Evolutionary conservation across 1,284 basidiomycete species (phyloP), one percentile per base, ranked within the genome.

Genomic region (Leccinum solheimii): DNA sequence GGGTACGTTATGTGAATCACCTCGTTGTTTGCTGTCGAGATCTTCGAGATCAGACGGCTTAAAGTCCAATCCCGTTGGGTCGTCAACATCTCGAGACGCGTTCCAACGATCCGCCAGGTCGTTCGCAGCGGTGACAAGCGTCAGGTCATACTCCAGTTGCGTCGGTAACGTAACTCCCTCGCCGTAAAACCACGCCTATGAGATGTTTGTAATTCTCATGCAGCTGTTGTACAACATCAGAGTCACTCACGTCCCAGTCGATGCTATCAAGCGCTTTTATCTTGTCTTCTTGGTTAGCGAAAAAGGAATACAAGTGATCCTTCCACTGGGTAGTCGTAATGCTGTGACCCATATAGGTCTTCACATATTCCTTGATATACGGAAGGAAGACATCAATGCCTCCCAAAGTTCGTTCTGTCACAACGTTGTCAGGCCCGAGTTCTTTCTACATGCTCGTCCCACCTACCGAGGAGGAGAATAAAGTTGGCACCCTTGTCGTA

Each of bases 281-380:
- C 70, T 92, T 88, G 66, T 88, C 85, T 13, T 81, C 74, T 70
- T 89, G 78, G 64, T 81, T 78, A 67, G 80, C 77, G 76, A 87
- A 98, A 75, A 90, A 97, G n/a, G 76, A 75, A 67, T 91, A 95
- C 23, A 99, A 78, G 72, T 98, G 95, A 7, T 82, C 78, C 69
- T 91, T 90, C 95, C 95, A 99, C 68, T 97, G 85, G 32, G 86
- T 80, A 0, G 95, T 97, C 9, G 90, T 91, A 72, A 98, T 94
- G 63, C 92, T 92, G 68, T 88, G 87, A n/a, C 94, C 91, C 65
- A 84, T 85, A 74, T 88, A 94, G 0, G 87, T 88, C 60, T 83
- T 82, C 61, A 96, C 90, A 73, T 95, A 95, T 68, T 91, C 86
- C 66, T 81, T 84, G 56, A 92, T 82, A 66, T 96, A 97, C 0